Conservation (phyloP, 2,329 filamentous ascomycete species). For the Trichoderma citrinoviride region DNA sequence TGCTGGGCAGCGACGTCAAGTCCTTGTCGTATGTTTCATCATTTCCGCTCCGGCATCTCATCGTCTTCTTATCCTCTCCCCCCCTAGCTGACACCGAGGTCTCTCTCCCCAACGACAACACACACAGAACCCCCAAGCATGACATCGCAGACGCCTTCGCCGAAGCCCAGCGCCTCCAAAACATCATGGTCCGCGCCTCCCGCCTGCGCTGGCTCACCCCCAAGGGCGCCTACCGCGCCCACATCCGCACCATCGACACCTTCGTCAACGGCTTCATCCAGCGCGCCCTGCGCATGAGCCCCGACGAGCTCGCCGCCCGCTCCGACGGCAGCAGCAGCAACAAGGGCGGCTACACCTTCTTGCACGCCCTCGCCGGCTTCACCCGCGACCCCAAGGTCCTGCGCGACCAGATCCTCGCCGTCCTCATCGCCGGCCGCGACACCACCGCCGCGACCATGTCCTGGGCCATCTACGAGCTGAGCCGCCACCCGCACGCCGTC, state of each 20-base stretch:
- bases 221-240: constrained; percentile 58
- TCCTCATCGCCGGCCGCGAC: constrained; percentile 82
- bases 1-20: constrained; percentile 73
- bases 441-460: constrained; percentile 80
- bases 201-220: constrained; percentile 63
- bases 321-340: too few relatives aligned
- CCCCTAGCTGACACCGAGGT: background rate
- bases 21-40: constrained; percentile 48
- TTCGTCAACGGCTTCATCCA: constrained; percentile 80
- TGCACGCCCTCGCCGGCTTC: constrained; percentile 79
- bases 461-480: constrained; percentile 81
- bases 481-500: constrained; percentile 65
- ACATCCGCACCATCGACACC: constrained; percentile 66
- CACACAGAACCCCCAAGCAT: constrained; percentile 52
- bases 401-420: constrained; percentile 78
- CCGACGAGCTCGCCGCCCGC: constrained; percentile 69
- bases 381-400: constrained; percentile 70
- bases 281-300: constrained; percentile 63
- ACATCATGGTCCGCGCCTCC: constrained; percentile 62
- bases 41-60: background rate
- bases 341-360: constrained; percentile 74
- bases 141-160: constrained; percentile 79
- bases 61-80: background rate
- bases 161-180: constrained; percentile 73
- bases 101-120: too few relatives aligned